Conservation (phyloP, 177 flowering plant species). For the Vitis hybrid region DNA sequence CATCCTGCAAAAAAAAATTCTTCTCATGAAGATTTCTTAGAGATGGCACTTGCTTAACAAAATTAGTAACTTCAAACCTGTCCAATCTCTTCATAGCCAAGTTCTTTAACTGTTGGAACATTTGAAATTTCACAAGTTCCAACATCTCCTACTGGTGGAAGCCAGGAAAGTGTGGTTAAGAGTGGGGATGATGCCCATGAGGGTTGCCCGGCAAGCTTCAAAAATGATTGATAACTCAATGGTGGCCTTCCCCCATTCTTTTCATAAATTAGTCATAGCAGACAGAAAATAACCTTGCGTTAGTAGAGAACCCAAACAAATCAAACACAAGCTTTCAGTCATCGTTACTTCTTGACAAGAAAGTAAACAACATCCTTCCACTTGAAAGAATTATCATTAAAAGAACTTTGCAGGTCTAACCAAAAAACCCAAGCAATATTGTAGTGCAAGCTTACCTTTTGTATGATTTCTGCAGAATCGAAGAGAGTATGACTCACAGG, state of each 20-base stretch:
- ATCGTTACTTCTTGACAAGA: background rate
- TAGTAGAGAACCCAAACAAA: background rate
- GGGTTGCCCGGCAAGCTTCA: slow-evolving; percentile 83
- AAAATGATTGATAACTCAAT: slow-evolving; percentile 74
- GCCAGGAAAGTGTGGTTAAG: slow-evolving; percentile 36
- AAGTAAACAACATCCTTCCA: background rate
- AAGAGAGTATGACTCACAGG: slow-evolving; percentile 96
- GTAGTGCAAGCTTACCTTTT: slow-evolving; percentile 42
- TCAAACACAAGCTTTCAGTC: no score
- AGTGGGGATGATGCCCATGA: slow-evolving; percentile 55
- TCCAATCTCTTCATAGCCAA: slow-evolving; percentile 63
- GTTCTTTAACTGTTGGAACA: slow-evolving; percentile 69
- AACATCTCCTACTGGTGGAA: slow-evolving; percentile 70
- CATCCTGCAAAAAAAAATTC: slow-evolving; percentile 47
- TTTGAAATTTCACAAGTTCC: slow-evolving; percentile 40
- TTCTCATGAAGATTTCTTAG: background rate
- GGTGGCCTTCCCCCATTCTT: slow-evolving; percentile 95
- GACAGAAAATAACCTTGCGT: background rate
- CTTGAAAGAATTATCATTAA: background rate
- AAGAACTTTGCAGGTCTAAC: background rate
- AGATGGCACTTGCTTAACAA: background rate
- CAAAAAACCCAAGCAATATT: background rate
- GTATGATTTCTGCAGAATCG: slow-evolving; percentile 72
- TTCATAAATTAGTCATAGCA: slow-evolving; percentile 2
- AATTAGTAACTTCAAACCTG: slow-evolving; percentile 39